Conservation (phyloP, 352 stramenopile genomes). For the Phytophthora fragariaefolia region DNA sequence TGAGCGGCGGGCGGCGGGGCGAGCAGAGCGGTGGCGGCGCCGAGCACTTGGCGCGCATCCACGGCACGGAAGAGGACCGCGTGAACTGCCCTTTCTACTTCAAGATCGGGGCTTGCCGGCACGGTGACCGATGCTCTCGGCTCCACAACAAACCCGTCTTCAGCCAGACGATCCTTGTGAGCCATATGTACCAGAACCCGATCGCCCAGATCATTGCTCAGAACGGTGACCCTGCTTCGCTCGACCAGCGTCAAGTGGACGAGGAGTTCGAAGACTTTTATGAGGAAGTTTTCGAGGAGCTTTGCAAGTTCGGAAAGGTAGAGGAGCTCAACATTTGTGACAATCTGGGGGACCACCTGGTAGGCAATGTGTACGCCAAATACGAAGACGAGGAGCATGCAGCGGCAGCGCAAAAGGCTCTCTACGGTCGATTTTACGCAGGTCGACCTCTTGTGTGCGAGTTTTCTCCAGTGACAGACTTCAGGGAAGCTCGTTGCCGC, state of each 20-base stretch:
- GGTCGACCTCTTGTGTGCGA: constrained; percentile 96
- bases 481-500: constrained; percentile 97
- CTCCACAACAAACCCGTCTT: constrained; percentile 99
- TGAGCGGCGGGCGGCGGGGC: constrained; percentile 49
- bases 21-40: constrained; percentile 88
- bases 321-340: constrained; percentile 99
- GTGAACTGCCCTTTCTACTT: constrained; percentile 99
- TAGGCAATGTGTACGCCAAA: constrained; percentile 99
- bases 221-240: constrained; percentile 78
- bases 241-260: constrained; percentile 93
- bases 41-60: constrained; percentile 97
- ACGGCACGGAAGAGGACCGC: constrained; percentile 97
- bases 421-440: constrained; percentile 98
- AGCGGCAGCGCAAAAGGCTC: constrained; percentile 94
- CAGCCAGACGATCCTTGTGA: constrained; percentile 98
- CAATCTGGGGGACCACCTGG: constrained; percentile 99
- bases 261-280: constrained; percentile 98
- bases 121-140: constrained; percentile 98
- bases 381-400: constrained; percentile 99
- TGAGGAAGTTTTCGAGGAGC: constrained; percentile 98
- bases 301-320: constrained; percentile 98
- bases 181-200: constrained; percentile 98
- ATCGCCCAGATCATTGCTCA: constrained; percentile 89
- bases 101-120: constrained; percentile 99
- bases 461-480: constrained; percentile 99